These are phyloP conservation scores for Termitomyces sp. DNA, from an alignment of 768 basidiomycete species.

Conservation along the genomic window DNA sequence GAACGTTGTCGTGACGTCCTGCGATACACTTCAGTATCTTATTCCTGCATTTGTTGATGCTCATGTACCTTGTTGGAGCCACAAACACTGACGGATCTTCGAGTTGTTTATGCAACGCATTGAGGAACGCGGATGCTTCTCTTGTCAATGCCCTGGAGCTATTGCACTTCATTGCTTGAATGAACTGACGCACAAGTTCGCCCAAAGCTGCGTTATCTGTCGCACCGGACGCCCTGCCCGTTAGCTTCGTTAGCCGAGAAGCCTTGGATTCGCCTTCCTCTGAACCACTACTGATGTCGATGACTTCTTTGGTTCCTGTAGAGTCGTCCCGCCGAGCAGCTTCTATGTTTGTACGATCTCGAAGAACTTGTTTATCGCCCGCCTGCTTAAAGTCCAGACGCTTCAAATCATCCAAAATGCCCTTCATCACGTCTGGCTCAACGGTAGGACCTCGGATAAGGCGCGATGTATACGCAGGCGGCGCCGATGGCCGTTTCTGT, in stretches of 20 bases:
- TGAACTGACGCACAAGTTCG: slow-evolving; percentile 55
- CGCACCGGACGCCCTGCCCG: slow-evolving; percentile 40
- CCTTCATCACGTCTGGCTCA: slow-evolving; percentile 46
- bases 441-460: slow-evolving; percentile 33
- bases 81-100: slow-evolving; percentile 63
- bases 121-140: slow-evolving; percentile 70
- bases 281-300: slow-evolving; percentile 49
- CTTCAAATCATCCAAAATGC: slow-evolving; percentile 56
- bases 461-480: slow-evolving; percentile 33
- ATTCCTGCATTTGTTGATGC: background rate
- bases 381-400: slow-evolving; percentile 46
- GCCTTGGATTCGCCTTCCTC: slow-evolving; percentile 49
- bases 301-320: slow-evolving; percentile 27
- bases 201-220: slow-evolving; percentile 57
- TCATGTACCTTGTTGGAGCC: slow-evolving; percentile 51
- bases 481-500: slow-evolving; percentile 9
- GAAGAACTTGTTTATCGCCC: slow-evolving; percentile 47
- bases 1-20: slow-evolving; percentile 29
- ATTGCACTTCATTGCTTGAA: slow-evolving; percentile 60
- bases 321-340: slow-evolving; percentile 29
- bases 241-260: slow-evolving; percentile 47
- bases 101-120: slow-evolving; percentile 68
- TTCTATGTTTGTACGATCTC: slow-evolving; percentile 49
- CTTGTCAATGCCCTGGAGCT: slow-evolving; percentile 66
- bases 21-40: background rate